A percentile compares a stretch with the other conserved stretches of the same genome.
Conservation (phyloP, 2,329 filamentous ascomycete species). For the Fusarium udum region DNA sequence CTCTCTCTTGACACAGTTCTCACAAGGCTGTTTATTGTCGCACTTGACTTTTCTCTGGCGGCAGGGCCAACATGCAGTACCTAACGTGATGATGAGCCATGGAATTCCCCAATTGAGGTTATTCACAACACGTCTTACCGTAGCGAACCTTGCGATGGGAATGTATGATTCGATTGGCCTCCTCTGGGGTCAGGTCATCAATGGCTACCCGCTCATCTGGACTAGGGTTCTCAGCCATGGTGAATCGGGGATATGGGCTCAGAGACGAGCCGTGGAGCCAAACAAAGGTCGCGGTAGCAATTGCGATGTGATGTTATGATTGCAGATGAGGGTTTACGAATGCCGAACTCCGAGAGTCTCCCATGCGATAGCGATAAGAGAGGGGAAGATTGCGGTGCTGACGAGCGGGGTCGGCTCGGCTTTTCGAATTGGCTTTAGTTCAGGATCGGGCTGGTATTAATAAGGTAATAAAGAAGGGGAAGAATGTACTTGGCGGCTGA, state of each 20-base stretch:
- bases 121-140: slow-evolving; percentile 57
- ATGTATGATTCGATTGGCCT: slow-evolving; percentile 74
- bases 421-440: slow-evolving; percentile 27
- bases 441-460: not conserved
- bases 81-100: slow-evolving; percentile 48
- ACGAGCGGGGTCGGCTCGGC: slow-evolving; percentile 40
- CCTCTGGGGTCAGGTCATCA: slow-evolving; percentile 70
- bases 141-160: slow-evolving; percentile 75
- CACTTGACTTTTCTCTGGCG: slow-evolving; percentile 75
- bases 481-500: slow-evolving; percentile 16
- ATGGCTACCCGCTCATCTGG: slow-evolving; percentile 57
- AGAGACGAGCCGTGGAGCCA: slow-evolving; percentile 38
- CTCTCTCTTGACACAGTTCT: slow-evolving; percentile 74
- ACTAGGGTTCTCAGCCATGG: slow-evolving; percentile 57
- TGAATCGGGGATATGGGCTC: slow-evolving; percentile 39
- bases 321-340: slow-evolving; percentile 44
- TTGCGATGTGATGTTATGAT: slow-evolving; percentile 40
- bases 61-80: slow-evolving; percentile 73
- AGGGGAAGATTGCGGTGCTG: slow-evolving; percentile 39
- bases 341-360: slow-evolving; percentile 51
- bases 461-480: not conserved
- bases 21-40: slow-evolving; percentile 74
- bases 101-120: slow-evolving; percentile 15
- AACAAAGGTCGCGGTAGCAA: slow-evolving; percentile 36
- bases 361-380: slow-evolving; percentile 32